phyloP scores from a whole-genome alignment of 441 rosid species.

The Lepidium campestre region DNA sequence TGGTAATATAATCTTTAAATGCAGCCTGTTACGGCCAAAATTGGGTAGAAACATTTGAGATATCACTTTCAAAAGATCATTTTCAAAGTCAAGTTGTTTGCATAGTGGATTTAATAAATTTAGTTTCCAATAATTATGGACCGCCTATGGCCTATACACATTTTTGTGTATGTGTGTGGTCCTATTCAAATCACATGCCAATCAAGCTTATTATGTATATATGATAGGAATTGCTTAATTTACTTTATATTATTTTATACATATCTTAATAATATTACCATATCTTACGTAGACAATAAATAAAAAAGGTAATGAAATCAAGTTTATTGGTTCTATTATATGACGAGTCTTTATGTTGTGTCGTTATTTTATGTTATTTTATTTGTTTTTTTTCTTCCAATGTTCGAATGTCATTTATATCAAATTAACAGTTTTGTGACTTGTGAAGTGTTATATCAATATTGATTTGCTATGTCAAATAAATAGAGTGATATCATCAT shows the following conservation, averaged over 20 bases:
- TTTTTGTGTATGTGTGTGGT: conserved; percentile 15
- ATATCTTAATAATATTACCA: background rate
- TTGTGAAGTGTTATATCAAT: background rate
- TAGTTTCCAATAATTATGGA: conserved; percentile 8
- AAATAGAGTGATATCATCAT: too few relatives aligned
- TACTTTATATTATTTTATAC: background rate
- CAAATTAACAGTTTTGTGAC: background rate
- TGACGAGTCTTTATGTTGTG: too few relatives aligned
- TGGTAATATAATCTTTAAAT: background rate
- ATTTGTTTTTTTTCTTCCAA: background rate
- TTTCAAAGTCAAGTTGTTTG: conserved; percentile 20
- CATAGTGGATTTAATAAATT: conserved; percentile 12
- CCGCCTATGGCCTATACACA: background rate
- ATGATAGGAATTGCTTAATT: background rate
- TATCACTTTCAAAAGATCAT: conserved; percentile 17
- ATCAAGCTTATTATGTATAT: conserved; percentile 16
- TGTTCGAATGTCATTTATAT: background rate
- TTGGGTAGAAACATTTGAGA: background rate
- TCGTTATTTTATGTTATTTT: too few relatives aligned
- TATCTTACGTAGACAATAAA: too few relatives aligned
- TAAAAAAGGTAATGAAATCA: background rate
- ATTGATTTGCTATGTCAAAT: too few relatives aligned
- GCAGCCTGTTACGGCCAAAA: background rate
- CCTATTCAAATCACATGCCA: conserved; percentile 27
- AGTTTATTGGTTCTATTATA: background rate